A percentile compares a stretch with the other conserved stretches of the same genome.
These are phyloP conservation scores for Bryoerythrophyllum caledonicum DNA, from an alignment of 225 moss, liverwort and hornwort genomes.

Conservation along the genomic window DNA sequence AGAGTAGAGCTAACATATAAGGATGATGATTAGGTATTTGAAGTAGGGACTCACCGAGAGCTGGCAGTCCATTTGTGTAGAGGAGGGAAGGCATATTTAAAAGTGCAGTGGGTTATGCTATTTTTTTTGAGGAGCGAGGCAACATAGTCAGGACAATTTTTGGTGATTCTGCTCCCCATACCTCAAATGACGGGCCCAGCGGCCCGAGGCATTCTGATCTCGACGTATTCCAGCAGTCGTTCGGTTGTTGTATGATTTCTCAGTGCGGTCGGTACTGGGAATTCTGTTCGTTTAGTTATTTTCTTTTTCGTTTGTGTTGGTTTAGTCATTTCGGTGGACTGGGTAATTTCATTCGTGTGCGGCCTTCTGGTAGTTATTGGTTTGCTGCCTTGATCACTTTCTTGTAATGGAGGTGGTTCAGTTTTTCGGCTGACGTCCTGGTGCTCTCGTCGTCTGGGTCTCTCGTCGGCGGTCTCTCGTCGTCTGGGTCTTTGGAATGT, in stretches of 20 bases:
- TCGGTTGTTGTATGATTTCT: background rate
- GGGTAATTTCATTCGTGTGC: too few species aligned
- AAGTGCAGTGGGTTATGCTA: conserved; percentile 40
- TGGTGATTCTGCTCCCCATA: conserved; percentile 40
- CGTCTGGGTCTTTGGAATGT: too few species aligned
- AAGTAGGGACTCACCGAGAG: conserved; percentile 17
- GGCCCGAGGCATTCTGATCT: conserved; percentile 46
- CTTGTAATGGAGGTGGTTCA: too few species aligned
- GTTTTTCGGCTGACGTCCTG: too few species aligned
- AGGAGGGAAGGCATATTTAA: conserved; percentile 19
- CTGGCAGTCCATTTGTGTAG: background rate
- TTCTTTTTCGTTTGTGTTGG: too few species aligned
- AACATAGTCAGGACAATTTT: conserved; percentile 32
- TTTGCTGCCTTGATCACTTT: too few species aligned
- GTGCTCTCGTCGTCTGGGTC: too few species aligned
- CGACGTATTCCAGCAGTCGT: background rate
- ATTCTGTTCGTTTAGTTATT: too few species aligned
- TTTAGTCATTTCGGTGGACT: too few species aligned
- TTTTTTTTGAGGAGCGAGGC: conserved; percentile 54
- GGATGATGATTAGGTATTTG: conserved; percentile 21
- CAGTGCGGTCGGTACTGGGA: background rate
- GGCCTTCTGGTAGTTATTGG: too few species aligned
- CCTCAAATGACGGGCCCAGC: conserved; percentile 38
- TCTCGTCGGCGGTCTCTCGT: too few species aligned
- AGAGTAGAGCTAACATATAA: conserved; percentile 21